Evolutionary conservation across 176 grass and related monocot species (phyloP), one percentile per base, ranked within the genome.

Genomic region (Oryza glumipatula): DNA sequence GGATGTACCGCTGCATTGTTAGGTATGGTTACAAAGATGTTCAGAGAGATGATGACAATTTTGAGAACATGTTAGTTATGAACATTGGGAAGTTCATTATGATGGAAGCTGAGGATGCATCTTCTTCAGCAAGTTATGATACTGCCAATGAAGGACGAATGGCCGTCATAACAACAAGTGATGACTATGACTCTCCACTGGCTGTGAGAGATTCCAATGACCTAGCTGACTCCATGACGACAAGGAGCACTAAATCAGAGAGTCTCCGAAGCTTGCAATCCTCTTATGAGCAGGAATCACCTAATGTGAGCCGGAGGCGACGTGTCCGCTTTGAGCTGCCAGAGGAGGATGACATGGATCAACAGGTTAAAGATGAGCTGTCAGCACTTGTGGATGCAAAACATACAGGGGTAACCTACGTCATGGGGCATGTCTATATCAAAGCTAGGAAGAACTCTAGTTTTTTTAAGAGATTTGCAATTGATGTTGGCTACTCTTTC

Each of bases 41-140:
- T 67, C 89, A 92, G 80, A 84, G 76, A 73, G 96, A 96, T 63
- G 93, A 95, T 43, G 93, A 98, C 7, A 94, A 99, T 84, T 99
- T 99, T 70, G 96, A 99, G 68, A 90, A 92, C 86, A 85, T 92
- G 74, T 70, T 99, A 51, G 88, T 99, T 35, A 86, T 94, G 89
- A 99, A 86, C 90, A 99, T 99, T 85, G 96, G 93, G 14, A 99
- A 94, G 83, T 99, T 99, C 75, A 92, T 99, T 87, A 88, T 96
- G 89, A 89, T 96, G 96, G 96, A 99, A 82, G 89, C 93, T 2
- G 89, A 94, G 88, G 93, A 96, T 80, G 79, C 68, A 30, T 80
- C 89, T 44, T 84, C 91, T 33, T 89, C 88, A 5, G 82, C 86
- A 73, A 88, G 89, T 64, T 95, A 92, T 71, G 96, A 92, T 47